Evolutionary conservation across 2,329 filamentous ascomycete genomes (phyloP).

Genomic region (Rachicladosporium sp.): DNA sequence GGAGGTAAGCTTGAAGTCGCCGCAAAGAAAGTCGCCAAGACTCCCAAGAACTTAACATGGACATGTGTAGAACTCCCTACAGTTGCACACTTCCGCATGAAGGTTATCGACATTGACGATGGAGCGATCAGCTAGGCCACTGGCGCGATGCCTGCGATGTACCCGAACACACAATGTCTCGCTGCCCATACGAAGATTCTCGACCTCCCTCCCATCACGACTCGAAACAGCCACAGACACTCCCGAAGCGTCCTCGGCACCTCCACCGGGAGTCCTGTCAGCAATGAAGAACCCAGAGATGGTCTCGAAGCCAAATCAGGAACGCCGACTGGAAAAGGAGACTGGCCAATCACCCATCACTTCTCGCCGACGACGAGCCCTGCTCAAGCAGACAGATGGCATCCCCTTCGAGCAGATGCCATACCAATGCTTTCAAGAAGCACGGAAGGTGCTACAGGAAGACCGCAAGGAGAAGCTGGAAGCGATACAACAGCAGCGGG

Average conservation of each 20-base stretch:
- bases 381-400: slow-evolving; percentile 35
- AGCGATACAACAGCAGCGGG: slow-evolving; percentile 55
- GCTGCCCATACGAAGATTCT: slow-evolving; percentile 34
- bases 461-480: slow-evolving; percentile 73
- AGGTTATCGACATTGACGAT: slow-evolving; percentile 16
- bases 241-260: slow-evolving; percentile 1
- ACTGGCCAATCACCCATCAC: slow-evolving; percentile 60
- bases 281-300: slow-evolving; percentile 45
- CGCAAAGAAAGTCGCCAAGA: no score
- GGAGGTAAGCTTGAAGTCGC: slow-evolving; percentile 2
- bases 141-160: slow-evolving; percentile 18
- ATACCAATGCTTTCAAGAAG: slow-evolving; percentile 97
- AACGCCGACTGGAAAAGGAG: slow-evolving; percentile 3
- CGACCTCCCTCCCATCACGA: slow-evolving; percentile 30
- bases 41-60: no score
- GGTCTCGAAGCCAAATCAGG: slow-evolving; percentile 30
- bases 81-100: no score
- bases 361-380: slow-evolving; percentile 64
- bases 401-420: slow-evolving; percentile 87
- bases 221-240: slow-evolving; percentile 23
- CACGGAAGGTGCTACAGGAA: slow-evolving; percentile 64
- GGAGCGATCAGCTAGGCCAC: slow-evolving; percentile 26
- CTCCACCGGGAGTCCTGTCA: slow-evolving; percentile 20
- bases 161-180: slow-evolving; percentile 15
- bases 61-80: no score